phyloP scores from a whole-genome alignment of 441 rosid species.

The Populus trichocarpa region DNA sequence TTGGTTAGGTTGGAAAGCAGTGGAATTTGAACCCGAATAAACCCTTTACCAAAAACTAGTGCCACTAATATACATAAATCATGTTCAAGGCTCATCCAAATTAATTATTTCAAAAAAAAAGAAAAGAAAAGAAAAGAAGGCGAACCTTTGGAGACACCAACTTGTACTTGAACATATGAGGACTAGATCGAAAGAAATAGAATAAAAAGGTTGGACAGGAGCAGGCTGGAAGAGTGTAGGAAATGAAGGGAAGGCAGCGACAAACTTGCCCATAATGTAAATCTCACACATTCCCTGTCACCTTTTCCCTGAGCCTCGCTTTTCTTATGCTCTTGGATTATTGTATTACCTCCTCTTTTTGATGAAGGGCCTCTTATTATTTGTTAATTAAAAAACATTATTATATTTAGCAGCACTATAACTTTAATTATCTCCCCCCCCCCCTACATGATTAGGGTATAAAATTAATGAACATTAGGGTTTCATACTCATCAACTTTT shows the following conservation, averaged over 20 bases:
- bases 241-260: background rate
- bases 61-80: too few species aligned
- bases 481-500: too few species aligned
- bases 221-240: background rate
- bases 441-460: background rate
- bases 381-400: background rate
- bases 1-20: background rate
- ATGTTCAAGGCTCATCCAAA: background rate
- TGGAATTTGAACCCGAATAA: background rate
- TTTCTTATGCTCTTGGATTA: background rate
- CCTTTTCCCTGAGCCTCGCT: background rate
- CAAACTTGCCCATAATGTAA: conserved; percentile 1
- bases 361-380: background rate
- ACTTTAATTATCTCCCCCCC: background rate
- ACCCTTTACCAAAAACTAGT: background rate
- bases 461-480: too few species aligned
- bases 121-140: background rate
- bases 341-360: background rate
- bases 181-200: background rate
- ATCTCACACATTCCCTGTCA: background rate
- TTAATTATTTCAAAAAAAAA: background rate
- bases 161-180: background rate
- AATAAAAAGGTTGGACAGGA: background rate
- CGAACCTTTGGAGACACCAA: background rate
- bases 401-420: background rate